phyloP scores from a whole-genome alignment of 495 filamentous ascomycete genomes.

The Neurospora terricola region DNA sequence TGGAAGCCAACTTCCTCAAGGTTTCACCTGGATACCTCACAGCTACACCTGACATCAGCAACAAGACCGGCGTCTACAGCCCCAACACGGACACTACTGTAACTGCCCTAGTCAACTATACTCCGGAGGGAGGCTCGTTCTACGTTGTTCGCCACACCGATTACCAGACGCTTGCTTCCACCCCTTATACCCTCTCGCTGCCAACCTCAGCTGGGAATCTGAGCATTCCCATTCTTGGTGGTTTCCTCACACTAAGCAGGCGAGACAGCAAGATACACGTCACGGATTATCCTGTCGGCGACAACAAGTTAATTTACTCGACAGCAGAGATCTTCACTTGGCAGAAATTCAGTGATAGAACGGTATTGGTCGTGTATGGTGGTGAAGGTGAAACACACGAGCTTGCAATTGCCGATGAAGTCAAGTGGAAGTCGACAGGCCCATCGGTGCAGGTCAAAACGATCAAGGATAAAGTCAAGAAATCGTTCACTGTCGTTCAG shows the following conservation, averaged over 20 bases:
- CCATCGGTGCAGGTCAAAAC: background rate
- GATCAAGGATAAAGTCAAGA: background rate
- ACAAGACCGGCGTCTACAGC: slow-evolving; percentile 21
- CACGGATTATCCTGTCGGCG: slow-evolving; percentile 59
- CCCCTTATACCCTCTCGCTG: slow-evolving; percentile 48
- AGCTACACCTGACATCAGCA: slow-evolving; percentile 32
- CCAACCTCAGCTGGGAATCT: slow-evolving; percentile 51
- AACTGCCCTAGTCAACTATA: slow-evolving; percentile 42
- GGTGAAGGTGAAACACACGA: slow-evolving; percentile 62
- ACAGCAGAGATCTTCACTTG: slow-evolving; percentile 66
- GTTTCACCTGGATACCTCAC: slow-evolving; percentile 58
- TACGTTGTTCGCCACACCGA: slow-evolving; percentile 56
- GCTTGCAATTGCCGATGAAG: slow-evolving; percentile 43
- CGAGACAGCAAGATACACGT: slow-evolving; percentile 68
- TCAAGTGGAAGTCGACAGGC: slow-evolving; percentile 39
- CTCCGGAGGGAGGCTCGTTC: slow-evolving; percentile 36
- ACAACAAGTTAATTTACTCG: slow-evolving; percentile 59
- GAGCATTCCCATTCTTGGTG: slow-evolving; percentile 54
- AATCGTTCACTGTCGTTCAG: slow-evolving; percentile 1
- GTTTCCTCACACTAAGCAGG: slow-evolving; percentile 52
- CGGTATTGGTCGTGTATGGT: slow-evolving; percentile 60
- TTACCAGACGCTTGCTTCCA: slow-evolving; percentile 25
- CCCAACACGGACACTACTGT: slow-evolving; percentile 47
- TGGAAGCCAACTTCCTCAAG: slow-evolving; percentile 62
- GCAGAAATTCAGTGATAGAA: slow-evolving; percentile 29